Evolutionary conservation across 495 filamentous ascomycete genomes (phyloP), one percentile per base, ranked within the genome.

Genomic region (Polyplosphaeria fusca): DNA sequence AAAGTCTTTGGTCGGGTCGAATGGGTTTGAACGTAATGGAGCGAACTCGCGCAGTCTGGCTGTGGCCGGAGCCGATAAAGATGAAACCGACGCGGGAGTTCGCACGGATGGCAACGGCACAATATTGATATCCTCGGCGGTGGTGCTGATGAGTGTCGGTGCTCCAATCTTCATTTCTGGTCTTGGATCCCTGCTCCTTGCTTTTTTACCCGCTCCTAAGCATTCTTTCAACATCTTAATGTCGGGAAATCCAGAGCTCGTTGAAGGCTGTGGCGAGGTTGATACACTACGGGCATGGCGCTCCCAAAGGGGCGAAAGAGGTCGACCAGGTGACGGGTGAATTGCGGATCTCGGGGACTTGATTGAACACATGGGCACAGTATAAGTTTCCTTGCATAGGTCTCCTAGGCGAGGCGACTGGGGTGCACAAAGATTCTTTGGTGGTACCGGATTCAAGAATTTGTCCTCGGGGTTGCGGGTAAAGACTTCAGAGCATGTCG

Each of bases 381-480:
- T 11, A 27, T 55, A 62, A 2, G 26, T 7, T 25, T 57, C 49
- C 28, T 35, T 45, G 22, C 60, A 55, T 1, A 54, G 19, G 41
- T 59, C 49, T 14, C 55, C 51, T 12, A 54, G 38, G 2, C 53
- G 54, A 18, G 58, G 50, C 24, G 49, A 52, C 5, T 76, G 77
- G n/a, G n/a, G n/a, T n/a, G n/a, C n/a, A n/a, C n/a, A n/a, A 39
- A 79, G 76, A 0, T 84, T 77, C 25, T 52, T 62, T 2, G 83
- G 79, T n/a, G 81, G 76, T 40, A 82, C 77, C 20, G 86, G 87
- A 25, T 83, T 80, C 66, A 85, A 74, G 49, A 82, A 94, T 61
- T 85, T 89, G 73, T 88, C 86, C 16, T 78, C 74, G 0, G 89
- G 89, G 60, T 91, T 82, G 79, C 91, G 84, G 0, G 88, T 92